These are phyloP conservation scores for Zea mays DNA, from an alignment of 176 grass and related monocot genomes.

Conservation along the genomic window Zm-B73-REFERENCE-NAM-5.0 NC_050101.1:175835501-175836000, in stretches of 20 bases:
- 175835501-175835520: background rate
- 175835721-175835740: constrained; percentile 80
- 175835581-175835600: background rate
- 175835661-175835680: constrained; percentile 65
- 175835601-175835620: background rate
- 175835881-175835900: too few relatives aligned
- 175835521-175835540: background rate
- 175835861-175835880: too few relatives aligned
- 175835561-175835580: background rate
- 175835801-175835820: too few relatives aligned
- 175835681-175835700: background rate
- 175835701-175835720: constrained; percentile 26
- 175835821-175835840: too few relatives aligned
- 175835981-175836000: too few relatives aligned
- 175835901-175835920: too few relatives aligned
- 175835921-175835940: too few relatives aligned
- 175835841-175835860: too few relatives aligned
- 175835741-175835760: constrained; percentile 25
- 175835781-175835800: too few relatives aligned
- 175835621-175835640: background rate
- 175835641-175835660: constrained; percentile 38
- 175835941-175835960: too few relatives aligned
- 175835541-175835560: constrained; percentile 2
- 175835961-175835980: too few relatives aligned
- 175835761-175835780: too few relatives aligned